A percentile compares a stretch with the other conserved stretches of the same genome.
Evolutionary conservation across 2,329 filamentous ascomycete genomes (phyloP).

Genomic region (Phyllosticta ampelicida): DNA sequence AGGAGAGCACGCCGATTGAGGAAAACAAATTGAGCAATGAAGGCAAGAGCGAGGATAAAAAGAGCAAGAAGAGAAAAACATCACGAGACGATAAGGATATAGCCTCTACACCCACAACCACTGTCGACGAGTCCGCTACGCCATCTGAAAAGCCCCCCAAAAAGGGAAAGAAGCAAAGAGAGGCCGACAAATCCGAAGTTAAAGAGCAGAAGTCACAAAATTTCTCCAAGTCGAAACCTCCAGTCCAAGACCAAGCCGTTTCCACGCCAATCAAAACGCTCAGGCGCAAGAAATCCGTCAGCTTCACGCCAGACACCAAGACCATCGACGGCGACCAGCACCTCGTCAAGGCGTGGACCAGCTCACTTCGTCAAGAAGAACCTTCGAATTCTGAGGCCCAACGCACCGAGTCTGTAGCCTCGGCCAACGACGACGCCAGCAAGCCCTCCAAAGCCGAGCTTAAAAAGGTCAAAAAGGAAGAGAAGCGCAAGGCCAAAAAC

Average conservation of each 20-base stretch:
- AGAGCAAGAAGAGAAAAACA: slow-evolving; percentile 5
- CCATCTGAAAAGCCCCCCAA: neutral
- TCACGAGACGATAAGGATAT: neutral
- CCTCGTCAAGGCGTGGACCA: slow-evolving; percentile 40
- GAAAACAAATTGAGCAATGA: neutral
- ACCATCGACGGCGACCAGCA: slow-evolving; percentile 43
- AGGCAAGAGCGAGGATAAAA: neutral
- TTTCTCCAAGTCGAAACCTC: neutral
- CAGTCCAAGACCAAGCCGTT: neutral
- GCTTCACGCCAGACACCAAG: slow-evolving; percentile 55
- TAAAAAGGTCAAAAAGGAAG: slow-evolving; percentile 16
- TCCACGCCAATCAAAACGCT: slow-evolving; percentile 3
- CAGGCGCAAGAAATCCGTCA: slow-evolving; percentile 45
- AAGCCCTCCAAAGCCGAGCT: slow-evolving; percentile 13
- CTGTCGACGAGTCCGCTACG: neutral
- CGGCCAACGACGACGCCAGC: slow-evolving; percentile 13
- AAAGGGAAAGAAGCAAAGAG: slow-evolving; percentile 17
- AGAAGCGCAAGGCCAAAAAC: slow-evolving; percentile 11
- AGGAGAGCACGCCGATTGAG: neutral
- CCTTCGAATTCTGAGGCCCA: neutral
- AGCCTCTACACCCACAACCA: neutral
- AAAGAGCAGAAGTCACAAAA: slow-evolving; percentile 1
- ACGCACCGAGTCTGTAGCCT: neutral
- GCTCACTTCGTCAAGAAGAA: neutral
- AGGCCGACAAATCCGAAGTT: slow-evolving; percentile 15